Percentiles rank a stretch among this genome's conserved stretches.
phyloP scores from a whole-genome alignment of 2,329 filamentous ascomycete genomes.

The Corniculantispora saksenae region DNA sequence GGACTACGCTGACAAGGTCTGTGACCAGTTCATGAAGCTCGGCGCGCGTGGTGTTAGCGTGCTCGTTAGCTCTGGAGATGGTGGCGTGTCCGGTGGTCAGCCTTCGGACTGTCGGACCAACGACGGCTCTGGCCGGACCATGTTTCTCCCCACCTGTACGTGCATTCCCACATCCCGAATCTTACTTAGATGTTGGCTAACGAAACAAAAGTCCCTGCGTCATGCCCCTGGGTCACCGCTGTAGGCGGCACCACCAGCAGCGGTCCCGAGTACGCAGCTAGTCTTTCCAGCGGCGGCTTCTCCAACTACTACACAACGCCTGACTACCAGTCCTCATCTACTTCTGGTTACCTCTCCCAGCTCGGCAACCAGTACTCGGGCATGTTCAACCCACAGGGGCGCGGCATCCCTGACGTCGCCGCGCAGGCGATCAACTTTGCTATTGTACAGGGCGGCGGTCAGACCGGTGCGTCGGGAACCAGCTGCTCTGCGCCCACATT shows the following conservation, averaged over 20 bases:
- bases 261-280: constrained; percentile 38
- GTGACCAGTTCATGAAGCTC: constrained; percentile 9
- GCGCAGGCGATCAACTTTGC: too few relatives aligned
- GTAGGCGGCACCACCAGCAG: neutral
- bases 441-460: too few relatives aligned
- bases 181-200: too few relatives aligned
- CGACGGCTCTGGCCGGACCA: neutral
- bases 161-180: too few relatives aligned
- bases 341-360: constrained; percentile 37
- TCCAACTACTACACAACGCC: constrained; percentile 50
- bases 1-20: constrained; percentile 7
- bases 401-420: constrained; percentile 47
- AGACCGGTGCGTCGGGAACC: constrained; percentile 18
- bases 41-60: constrained; percentile 7
- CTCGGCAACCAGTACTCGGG: constrained; percentile 40
- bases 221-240: constrained; percentile 7
- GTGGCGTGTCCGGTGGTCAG: neutral
- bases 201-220: neutral
- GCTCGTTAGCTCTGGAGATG: constrained; percentile 5
- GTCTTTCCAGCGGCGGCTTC: constrained; percentile 49
- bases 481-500: constrained; percentile 25
- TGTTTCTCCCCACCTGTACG: constrained; percentile 7
- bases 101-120: too few relatives aligned
- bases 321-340: constrained; percentile 45
- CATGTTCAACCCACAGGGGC: constrained; percentile 41